A percentile compares a stretch with the other conserved stretches of the same genome.
Conservation (phyloP, 345 rosid genomes). For the Linum trigynum region DNA sequence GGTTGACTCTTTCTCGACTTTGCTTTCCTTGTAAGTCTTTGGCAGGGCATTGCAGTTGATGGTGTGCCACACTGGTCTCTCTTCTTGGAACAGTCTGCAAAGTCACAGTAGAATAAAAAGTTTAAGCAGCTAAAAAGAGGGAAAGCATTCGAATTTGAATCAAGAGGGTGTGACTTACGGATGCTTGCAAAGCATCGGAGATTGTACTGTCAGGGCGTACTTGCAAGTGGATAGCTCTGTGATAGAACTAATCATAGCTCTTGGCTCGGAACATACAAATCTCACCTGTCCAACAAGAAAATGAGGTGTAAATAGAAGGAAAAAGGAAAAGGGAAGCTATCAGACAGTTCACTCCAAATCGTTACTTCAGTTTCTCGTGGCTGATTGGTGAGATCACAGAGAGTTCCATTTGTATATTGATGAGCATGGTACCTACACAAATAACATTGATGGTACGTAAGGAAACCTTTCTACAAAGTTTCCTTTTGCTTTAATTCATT, state of each 20-base stretch:
- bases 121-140: background rate
- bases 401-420: slow-evolving; percentile 69
- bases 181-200: slow-evolving; percentile 85
- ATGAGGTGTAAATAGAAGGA: background rate
- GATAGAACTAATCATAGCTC: slow-evolving; percentile 80
- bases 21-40: slow-evolving; percentile 31
- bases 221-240: slow-evolving; percentile 95
- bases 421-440: slow-evolving; percentile 77
- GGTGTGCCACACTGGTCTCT: slow-evolving; percentile 80
- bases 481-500: background rate
- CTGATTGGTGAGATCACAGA: slow-evolving; percentile 79
- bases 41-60: slow-evolving; percentile 69
- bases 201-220: slow-evolving; percentile 75
- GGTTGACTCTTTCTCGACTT: slow-evolving; percentile 26
- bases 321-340: background rate
- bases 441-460: background rate
- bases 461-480: background rate
- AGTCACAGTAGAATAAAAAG: background rate
- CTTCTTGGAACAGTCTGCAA: slow-evolving; percentile 80
- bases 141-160: background rate
- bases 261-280: slow-evolving; percentile 86
- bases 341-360: background rate
- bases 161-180: slow-evolving; percentile 45
- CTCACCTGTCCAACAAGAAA: slow-evolving; percentile 54
- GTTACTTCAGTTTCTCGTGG: slow-evolving; percentile 87